These are phyloP conservation scores for Nitzschia inconspicua DNA, from an alignment of 108 stramenopile genomes.

Conservation along the genomic window DNA sequence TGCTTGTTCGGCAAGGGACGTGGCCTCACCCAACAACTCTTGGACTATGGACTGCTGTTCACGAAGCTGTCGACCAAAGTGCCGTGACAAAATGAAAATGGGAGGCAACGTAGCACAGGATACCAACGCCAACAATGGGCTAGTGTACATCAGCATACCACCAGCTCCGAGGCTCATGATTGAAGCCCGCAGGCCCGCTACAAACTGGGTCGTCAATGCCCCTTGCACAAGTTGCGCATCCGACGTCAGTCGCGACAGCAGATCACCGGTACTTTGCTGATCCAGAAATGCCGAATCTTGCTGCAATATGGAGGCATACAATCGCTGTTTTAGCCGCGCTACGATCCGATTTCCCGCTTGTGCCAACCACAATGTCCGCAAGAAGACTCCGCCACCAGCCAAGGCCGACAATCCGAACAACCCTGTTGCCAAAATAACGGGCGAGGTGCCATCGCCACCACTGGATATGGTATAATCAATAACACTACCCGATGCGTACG, in stretches of 20 bases:
- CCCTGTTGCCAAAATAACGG: slow-evolving; percentile 43
- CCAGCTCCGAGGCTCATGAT: slow-evolving; percentile 69
- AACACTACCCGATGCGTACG: slow-evolving; percentile 66
- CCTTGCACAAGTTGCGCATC: slow-evolving; percentile 74
- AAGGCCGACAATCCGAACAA: slow-evolving; percentile 58
- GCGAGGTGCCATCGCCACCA: slow-evolving; percentile 24
- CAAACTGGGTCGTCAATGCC: slow-evolving; percentile 73
- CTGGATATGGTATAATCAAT: slow-evolving; percentile 56
- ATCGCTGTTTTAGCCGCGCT: slow-evolving; percentile 47
- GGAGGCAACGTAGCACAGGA: slow-evolving; percentile 73
- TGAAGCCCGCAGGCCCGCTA: slow-evolving; percentile 54
- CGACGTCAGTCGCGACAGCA: slow-evolving; percentile 72
- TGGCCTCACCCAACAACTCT: slow-evolving; percentile 56
- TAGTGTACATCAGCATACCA: slow-evolving; percentile 70
- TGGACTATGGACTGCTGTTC: slow-evolving; percentile 63
- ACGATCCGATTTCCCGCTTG: slow-evolving; percentile 82
- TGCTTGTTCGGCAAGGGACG: slow-evolving; percentile 71
- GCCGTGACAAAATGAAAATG: slow-evolving; percentile 58
- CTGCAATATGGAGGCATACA: slow-evolving; percentile 56
- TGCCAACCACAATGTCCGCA: slow-evolving; percentile 53
- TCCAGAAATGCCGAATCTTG: slow-evolving; percentile 83
- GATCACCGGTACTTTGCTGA: slow-evolving; percentile 62
- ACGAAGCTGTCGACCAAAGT: slow-evolving; percentile 46
- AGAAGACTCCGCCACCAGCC: slow-evolving; percentile 65
- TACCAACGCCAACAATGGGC: slow-evolving; percentile 64